Evolutionary conservation across 2,329 filamentous ascomycete genomes (phyloP).

Genomic region (Orbilia brochopaga): DNA sequence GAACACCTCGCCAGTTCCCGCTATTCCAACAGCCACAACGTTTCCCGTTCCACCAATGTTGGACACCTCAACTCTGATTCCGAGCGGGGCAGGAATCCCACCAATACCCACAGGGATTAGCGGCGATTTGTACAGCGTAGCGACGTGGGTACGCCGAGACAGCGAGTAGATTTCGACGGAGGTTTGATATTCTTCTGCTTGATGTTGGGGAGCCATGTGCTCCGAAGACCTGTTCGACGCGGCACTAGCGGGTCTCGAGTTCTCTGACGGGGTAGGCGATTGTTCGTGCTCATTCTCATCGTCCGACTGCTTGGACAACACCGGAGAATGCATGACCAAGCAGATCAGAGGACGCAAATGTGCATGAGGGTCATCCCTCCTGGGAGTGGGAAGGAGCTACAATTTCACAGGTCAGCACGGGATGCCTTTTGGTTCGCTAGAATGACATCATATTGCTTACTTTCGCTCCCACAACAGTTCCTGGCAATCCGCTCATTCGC

Average conservation of each 20-base stretch:
- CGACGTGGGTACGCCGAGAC: conserved; percentile 52
- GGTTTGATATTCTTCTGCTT: conserved; percentile 54
- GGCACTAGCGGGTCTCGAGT: conserved; percentile 54
- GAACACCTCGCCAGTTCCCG: conserved; percentile 54
- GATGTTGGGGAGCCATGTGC: conserved; percentile 42
- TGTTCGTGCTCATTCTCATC: conserved; percentile 52
- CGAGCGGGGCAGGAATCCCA: conserved; percentile 51
- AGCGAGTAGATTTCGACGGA: conserved; percentile 55
- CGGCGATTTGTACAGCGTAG: conserved; percentile 55
- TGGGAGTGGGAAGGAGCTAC: conserved; percentile 55
- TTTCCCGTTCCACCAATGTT: conserved; percentile 50
- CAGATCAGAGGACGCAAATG: conserved; percentile 54
- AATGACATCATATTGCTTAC: conserved; percentile 37
- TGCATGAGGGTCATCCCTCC: conserved; percentile 53
- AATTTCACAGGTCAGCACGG: conserved; percentile 23
- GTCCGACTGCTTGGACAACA: conserved; percentile 36
- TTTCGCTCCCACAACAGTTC: conserved; percentile 56
- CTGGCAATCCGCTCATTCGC: conserved; percentile 58
- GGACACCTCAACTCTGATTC: conserved; percentile 54
- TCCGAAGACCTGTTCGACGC: conserved; percentile 53
- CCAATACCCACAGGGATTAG: conserved; percentile 52
- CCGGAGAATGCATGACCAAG: conserved; percentile 54
- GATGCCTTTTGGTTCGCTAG: conserved; percentile 12
- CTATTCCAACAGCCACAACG: conserved; percentile 53
- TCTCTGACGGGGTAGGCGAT: conserved; percentile 54